Evolutionary conservation across 495 filamentous ascomycete genomes (phyloP).

Genomic region (Xylaria venustula): DNA sequence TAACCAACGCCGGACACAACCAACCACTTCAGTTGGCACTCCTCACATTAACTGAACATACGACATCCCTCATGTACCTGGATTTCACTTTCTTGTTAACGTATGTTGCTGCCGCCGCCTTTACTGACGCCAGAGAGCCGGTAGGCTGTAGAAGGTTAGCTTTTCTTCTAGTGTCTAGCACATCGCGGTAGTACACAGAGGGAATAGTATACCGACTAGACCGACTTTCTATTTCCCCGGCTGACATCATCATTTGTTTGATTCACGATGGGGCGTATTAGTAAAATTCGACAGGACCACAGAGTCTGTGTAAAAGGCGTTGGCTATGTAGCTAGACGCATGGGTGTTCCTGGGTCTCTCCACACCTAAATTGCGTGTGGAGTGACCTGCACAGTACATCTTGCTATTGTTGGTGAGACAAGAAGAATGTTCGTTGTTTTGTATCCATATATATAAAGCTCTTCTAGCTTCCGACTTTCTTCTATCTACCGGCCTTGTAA

Average conservation of each 20-base stretch:
- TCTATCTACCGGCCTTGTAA: neutral
- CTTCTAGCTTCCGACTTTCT: neutral
- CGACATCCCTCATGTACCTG: neutral
- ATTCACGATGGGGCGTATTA: slow-evolving; percentile 15
- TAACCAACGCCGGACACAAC: neutral
- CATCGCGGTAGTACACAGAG: slow-evolving; percentile 12
- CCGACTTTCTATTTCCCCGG: neutral
- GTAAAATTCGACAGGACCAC: slow-evolving; percentile 3
- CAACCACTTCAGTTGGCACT: neutral
- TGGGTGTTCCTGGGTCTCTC: slow-evolving; percentile 12
- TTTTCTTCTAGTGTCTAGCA: slow-evolving; percentile 6
- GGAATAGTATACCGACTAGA: slow-evolving; percentile 10
- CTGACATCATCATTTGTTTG: slow-evolving; percentile 19
- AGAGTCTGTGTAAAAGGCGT: neutral
- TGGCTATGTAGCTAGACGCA: slow-evolving; percentile 4
- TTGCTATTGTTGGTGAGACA: neutral
- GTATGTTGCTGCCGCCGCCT: slow-evolving; percentile 5
- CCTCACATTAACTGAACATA: neutral
- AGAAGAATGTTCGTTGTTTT: neutral
- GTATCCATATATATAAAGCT: slow-evolving; percentile 11
- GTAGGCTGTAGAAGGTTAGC: slow-evolving; percentile 3
- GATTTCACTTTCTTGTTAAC: neutral
- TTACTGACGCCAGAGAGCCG: neutral
- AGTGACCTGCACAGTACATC: slow-evolving; percentile 8
- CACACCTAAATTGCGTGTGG: slow-evolving; percentile 11